These are phyloP conservation scores for Aristolochia contorta DNA, from an alignment of 164 flowering plant species.

Conservation along the genomic window DNA sequence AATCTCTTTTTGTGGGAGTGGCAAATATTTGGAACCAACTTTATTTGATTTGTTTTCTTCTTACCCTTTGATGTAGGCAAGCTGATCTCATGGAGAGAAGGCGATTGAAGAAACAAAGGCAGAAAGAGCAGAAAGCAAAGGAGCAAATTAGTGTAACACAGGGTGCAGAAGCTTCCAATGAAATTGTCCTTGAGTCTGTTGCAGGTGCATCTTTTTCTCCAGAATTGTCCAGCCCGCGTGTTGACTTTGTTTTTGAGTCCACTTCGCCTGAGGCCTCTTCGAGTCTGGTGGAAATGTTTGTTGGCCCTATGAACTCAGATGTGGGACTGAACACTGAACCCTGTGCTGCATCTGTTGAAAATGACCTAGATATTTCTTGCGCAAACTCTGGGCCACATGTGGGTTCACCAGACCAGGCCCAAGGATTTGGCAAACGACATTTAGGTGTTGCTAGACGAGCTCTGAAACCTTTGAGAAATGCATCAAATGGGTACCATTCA, in stretches of 20 bases:
- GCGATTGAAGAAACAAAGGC: constrained; percentile 70
- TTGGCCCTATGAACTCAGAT: constrained; percentile 18
- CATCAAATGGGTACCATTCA: constrained; percentile 31
- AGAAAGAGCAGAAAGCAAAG: constrained; percentile 58
- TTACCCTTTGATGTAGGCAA: constrained; percentile 34
- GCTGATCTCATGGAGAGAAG: constrained; percentile 63
- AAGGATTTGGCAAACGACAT: constrained; percentile 20
- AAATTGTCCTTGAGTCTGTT: constrained; percentile 10
- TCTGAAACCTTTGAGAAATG: constrained; percentile 26
- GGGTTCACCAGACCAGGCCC: constrained; percentile 14
- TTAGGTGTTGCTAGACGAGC: constrained; percentile 15
- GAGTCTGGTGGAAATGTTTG: constrained; percentile 10
- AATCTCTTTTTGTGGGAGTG: neutral
- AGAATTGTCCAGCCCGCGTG: constrained; percentile 20
- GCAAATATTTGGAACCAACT: neutral
- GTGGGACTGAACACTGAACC: constrained; percentile 17
- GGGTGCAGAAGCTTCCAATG: constrained; percentile 20
- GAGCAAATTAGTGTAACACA: constrained; percentile 26
- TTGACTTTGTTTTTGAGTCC: constrained; percentile 17
- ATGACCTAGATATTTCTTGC: constrained; percentile 7
- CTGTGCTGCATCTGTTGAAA: constrained; percentile 7
- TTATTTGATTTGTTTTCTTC: neutral
- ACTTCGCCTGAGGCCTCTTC: constrained; percentile 13
- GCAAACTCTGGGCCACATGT: constrained; percentile 5
- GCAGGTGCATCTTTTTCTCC: constrained; percentile 18